phyloP scores from a whole-genome alignment of 768 basidiomycete species.

The Mycena metata region DNA sequence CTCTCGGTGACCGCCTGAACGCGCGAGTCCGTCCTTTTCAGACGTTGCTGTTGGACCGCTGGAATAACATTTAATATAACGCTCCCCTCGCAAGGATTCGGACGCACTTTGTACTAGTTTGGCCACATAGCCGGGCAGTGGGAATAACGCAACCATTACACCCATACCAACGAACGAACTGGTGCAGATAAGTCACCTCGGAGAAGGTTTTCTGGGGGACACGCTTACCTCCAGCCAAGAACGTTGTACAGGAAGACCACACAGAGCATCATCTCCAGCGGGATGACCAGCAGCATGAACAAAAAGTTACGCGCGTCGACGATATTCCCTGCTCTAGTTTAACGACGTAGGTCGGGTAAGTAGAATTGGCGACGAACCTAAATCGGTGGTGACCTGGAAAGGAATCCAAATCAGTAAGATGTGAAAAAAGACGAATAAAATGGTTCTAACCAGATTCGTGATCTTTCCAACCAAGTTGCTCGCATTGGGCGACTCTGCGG shows the following conservation, averaged over 20 bases:
- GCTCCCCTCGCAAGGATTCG: neutral
- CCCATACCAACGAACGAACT: conserved; percentile 72
- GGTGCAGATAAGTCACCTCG: conserved; percentile 9
- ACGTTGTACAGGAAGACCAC: conserved; percentile 62
- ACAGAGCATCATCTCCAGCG: conserved; percentile 55
- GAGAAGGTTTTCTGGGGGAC: neutral
- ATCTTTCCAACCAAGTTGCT: conserved; percentile 78
- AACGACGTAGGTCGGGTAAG: too few relatives aligned
- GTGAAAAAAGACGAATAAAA: conserved; percentile 41
- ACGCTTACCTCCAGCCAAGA: conserved; percentile 62
- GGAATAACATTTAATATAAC: neutral
- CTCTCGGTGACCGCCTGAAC: conserved; percentile 75
- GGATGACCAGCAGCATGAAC: conserved; percentile 43
- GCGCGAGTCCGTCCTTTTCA: conserved; percentile 72
- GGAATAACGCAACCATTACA: conserved; percentile 53
- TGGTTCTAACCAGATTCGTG: conserved; percentile 81
- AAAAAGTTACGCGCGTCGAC: conserved; percentile 35
- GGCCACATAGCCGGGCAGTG: conserved; percentile 70
- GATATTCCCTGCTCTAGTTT: too few relatives aligned
- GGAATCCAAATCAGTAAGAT: too few relatives aligned
- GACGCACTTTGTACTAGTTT: conserved; percentile 56
- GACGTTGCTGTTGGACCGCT: conserved; percentile 60
- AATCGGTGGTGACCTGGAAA: too few relatives aligned
- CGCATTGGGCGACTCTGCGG: conserved; percentile 31
- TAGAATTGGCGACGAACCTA: too few relatives aligned